Percentiles rank a stretch among this genome's conserved stretches.
These are phyloP conservation scores for Apostasia shenzhenica DNA, from an alignment of 106 monocot genomes.

Conservation along the genomic window DNA sequence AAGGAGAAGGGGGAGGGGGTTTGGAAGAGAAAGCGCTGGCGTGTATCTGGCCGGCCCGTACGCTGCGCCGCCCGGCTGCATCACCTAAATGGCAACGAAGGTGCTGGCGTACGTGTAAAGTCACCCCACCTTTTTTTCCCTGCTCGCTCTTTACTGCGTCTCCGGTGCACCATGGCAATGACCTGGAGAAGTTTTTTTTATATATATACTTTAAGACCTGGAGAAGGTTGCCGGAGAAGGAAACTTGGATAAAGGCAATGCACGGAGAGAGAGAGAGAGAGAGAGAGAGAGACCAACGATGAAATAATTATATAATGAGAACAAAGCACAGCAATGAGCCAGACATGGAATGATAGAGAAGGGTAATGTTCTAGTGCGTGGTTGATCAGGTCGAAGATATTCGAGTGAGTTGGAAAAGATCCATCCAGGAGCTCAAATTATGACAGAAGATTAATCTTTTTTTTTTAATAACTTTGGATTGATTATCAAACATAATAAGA, in stretches of 20 bases:
- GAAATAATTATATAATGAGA: slow-evolving; percentile 8
- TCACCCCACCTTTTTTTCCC: slow-evolving; percentile 1
- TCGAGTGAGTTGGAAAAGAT: slow-evolving; percentile 51
- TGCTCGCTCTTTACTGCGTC: background rate
- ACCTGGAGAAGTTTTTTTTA: no score
- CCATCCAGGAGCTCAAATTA: slow-evolving; percentile 16
- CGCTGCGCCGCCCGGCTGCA: background rate
- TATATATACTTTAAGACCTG: no score
- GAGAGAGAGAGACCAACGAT: slow-evolving; percentile 5
- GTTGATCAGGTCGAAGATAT: slow-evolving; percentile 2
- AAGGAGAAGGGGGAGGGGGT: background rate
- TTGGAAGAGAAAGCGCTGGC: background rate
- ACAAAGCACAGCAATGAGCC: background rate
- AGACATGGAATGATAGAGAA: background rate
- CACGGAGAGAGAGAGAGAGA: slow-evolving; percentile 1
- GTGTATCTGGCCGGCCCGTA: background rate
- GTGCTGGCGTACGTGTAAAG: slow-evolving; percentile 5
- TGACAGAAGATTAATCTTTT: slow-evolving; percentile 1
- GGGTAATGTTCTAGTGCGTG: slow-evolving; percentile 2
- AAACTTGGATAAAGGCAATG: background rate
- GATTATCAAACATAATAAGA: no score
- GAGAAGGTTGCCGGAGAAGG: slow-evolving; percentile 4
- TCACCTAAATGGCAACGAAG: slow-evolving; percentile 9
- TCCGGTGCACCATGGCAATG: background rate
- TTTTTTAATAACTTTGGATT: background rate